Evolutionary conservation across 805 yeast genomes (phyloP), one percentile per base, ranked within the genome.

Genomic region (Jamesozyma rosinii): DNA sequence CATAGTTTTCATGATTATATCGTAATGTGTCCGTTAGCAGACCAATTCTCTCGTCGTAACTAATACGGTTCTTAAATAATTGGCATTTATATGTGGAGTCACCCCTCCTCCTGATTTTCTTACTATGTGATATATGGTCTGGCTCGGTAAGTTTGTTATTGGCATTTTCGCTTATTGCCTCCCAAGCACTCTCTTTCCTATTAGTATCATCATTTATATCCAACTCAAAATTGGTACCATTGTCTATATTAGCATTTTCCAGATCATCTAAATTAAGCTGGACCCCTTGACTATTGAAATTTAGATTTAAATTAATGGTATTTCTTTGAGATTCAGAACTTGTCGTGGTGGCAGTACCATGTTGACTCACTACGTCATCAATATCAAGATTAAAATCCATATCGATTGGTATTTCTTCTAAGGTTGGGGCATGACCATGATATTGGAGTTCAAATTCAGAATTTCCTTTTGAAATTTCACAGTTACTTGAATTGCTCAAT

Each of bases 311-410:
- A 9, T 31, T 35, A 8, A 24, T 24, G 11, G 29, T 11, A 24
- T 24, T 11, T 24, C 29, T 6, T 24, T 24, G 29, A 24, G 11
- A 40, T 18, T 39, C 45, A 14, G 49, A 40, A 27, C 33, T 41
- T 2, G 54, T 39, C 5, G 40, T 41, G 11, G 37, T 38, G 1
- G 48, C 41, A 2, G 59, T 51, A 6, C 61, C 62, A 6, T 52
- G 57, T 22, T 51, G 60, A 38, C 58, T 54, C 21, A 53, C 44
- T 17, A 54, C 44, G 20, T 61, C 64, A 33, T 56, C 62, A 34
- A 58, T 45, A 21, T 55, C 60, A 15, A 61, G 42, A 41, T 58
- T 48, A 27, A 61, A 54, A 36, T 58, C 61, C 3, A 58, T 44
- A 44, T 61, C 64, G 11, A 59, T 38, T 2, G 45, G 44, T 18